phyloP scores from a whole-genome alignment of 108 stramenopile genomes.

The Skeletonema potamos region DNA sequence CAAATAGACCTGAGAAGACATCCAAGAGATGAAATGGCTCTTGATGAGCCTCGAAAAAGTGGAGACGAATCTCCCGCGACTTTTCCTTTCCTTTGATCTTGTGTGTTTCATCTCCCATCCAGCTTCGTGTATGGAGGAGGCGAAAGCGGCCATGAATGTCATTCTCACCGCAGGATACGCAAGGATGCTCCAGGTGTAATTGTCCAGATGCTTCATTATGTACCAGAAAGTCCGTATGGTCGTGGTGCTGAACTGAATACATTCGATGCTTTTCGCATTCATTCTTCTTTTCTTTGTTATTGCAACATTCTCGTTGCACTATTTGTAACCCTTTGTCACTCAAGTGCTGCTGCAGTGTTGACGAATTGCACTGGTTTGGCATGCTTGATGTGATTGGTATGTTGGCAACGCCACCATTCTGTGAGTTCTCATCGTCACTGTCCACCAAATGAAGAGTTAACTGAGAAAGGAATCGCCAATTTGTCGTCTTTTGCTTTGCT shows the following conservation, averaged over 20 bases:
- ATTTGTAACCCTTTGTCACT: constrained; percentile 19
- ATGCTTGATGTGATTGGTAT: constrained; percentile 30
- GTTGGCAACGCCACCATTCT: not conserved
- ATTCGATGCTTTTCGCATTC: constrained; percentile 11
- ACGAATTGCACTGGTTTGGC: constrained; percentile 37
- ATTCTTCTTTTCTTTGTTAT: not conserved
- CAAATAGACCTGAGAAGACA: constrained; percentile 29
- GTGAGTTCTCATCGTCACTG: not conserved
- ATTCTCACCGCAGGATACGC: constrained; percentile 38
- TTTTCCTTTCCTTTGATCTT: not conserved
- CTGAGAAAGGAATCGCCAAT: constrained; percentile 27
- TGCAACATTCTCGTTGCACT: constrained; percentile 4
- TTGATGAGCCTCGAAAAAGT: constrained; percentile 42
- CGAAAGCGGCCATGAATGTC: constrained; percentile 53
- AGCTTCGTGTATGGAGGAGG: constrained; percentile 34
- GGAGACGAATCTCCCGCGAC: constrained; percentile 20
- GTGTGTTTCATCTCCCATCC: constrained; percentile 15
- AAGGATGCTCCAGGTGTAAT: constrained; percentile 56
- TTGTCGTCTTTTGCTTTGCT: not conserved
- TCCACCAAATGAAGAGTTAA: constrained; percentile 23
- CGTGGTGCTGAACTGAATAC: constrained; percentile 44
- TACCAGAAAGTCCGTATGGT: constrained; percentile 51
- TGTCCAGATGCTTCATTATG: constrained; percentile 41
- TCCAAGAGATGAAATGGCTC: constrained; percentile 43
- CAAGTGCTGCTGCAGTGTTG: constrained; percentile 10